Base-by-base conservation (phyloP, 352 stramenopile species). In the Pythium periplocum region DNA sequence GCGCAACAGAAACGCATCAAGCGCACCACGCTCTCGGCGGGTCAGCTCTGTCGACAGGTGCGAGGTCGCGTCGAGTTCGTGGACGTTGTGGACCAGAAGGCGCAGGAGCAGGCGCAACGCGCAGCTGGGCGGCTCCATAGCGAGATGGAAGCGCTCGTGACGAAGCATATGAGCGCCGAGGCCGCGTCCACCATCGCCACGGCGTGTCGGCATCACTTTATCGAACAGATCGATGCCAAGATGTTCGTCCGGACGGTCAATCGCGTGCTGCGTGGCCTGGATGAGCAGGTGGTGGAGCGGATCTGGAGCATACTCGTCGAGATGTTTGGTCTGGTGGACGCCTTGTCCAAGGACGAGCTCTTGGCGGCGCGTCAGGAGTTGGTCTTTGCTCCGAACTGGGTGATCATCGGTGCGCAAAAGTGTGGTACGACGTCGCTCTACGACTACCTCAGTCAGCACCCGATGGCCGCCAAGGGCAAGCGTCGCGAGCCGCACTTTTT, bases 361-460 rank as follows among this genome's bases (percentile, higher is more conserved):
- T 31, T 46, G 40, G 40, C 37, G 2, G 66, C 73, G 32, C 43
- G 58, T 7, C 40, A 49, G 11, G 36, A 36, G 37, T 55, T 55
- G 30, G 51, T 71, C 17, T 75, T 64, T 38, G 68, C 65, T 3
- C 75, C 71, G 8, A 74, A 78, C 51, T 86, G 73, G 65, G 64
- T 76, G 40, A 82, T 86, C 53, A 75, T 86, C 35, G 75, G 75
- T 35, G 67, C 69, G 10, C 73, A 84, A 47, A 86, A 86, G 57
- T 83, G 75, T 51, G 75, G 75, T 51, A 86, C 75, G 51, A 86
- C 75, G 55, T 83, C 75, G 40, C 61, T 86, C 8, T 86, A 77
- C 43, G 71, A 78, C 33, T 76, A 80, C 12, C 51, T 86, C 41
- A 72, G 69, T 44, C 87, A 98, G 64, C 93, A 98, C 69, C 89